Percentiles rank a stretch among this genome's conserved stretches.
phyloP scores from a whole-genome alignment of 148 eudicot genomes.

The Heliosperma pusillum region DNA sequence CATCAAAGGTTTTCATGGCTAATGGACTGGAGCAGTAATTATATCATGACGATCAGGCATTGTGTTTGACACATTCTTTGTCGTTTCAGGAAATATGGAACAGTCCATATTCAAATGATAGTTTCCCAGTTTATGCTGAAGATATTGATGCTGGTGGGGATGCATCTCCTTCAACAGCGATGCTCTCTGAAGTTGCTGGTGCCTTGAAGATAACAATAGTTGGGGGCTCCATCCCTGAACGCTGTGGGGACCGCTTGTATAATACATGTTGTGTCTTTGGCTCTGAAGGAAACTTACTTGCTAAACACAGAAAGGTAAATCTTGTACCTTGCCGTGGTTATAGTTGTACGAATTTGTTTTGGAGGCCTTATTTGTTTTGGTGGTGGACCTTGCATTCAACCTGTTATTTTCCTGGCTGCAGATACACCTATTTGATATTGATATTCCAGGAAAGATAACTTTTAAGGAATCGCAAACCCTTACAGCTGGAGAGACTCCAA shows the following conservation, averaged over 20 bases:
- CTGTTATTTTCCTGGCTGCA: conserved; percentile 20
- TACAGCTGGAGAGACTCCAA: conserved; percentile 68
- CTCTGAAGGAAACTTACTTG: conserved; percentile 57
- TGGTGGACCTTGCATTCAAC: not conserved
- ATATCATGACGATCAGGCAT: not conserved
- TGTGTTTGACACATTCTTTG: not conserved
- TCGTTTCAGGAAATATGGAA: conserved; percentile 74
- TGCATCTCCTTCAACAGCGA: conserved; percentile 69
- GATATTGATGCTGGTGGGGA: conserved; percentile 69
- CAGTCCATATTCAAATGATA: conserved; percentile 72
- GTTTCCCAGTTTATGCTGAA: conserved; percentile 71
- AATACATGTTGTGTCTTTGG: conserved; percentile 73
- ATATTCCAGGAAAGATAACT: conserved; percentile 66
- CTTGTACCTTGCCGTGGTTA: not conserved
- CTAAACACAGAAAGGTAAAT: conserved; percentile 73
- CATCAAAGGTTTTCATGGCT: no score
- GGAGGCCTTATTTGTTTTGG: not conserved
- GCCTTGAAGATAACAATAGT: conserved; percentile 51
- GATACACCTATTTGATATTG: conserved; percentile 76
- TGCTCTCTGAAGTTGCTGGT: conserved; percentile 64
- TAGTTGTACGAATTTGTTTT: not conserved
- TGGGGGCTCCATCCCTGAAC: conserved; percentile 87
- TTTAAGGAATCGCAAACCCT: conserved; percentile 68
- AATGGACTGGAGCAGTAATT: no score
- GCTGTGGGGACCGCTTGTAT: conserved; percentile 56